Conservation (phyloP, 768 basidiomycete genomes). For the Tulasnella sp. region DNA sequence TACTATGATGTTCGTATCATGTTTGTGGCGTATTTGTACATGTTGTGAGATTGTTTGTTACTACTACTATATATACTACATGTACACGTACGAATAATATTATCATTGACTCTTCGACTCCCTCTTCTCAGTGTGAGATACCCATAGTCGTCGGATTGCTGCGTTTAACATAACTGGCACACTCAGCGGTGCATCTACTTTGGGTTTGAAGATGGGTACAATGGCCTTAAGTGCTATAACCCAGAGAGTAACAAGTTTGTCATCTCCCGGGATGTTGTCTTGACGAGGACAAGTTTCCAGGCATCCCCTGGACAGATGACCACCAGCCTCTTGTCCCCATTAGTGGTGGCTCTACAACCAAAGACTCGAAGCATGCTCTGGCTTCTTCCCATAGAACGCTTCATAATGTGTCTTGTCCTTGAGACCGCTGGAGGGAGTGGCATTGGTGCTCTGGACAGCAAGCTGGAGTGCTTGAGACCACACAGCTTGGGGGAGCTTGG, state of each 20-base stretch:
- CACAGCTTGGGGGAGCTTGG: background rate
- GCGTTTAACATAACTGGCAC: background rate
- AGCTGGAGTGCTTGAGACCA: conserved; percentile 1
- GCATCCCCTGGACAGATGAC: too few species aligned
- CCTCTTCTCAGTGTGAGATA: background rate
- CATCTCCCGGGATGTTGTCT: conserved; percentile 5
- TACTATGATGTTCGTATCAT: conserved; percentile 12
- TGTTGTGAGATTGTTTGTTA: background rate
- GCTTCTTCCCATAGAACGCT: background rate
- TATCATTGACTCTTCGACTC: background rate
- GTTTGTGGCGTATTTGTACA: background rate
- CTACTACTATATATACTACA: background rate
- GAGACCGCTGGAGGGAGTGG: background rate
- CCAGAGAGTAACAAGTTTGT: too few species aligned
- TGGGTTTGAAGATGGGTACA: background rate
- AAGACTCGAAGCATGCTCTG: background rate
- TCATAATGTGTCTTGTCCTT: background rate
- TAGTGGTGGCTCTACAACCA: background rate
- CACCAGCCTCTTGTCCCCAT: background rate
- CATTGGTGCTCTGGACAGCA: background rate
- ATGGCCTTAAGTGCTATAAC: background rate
- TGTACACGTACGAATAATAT: background rate
- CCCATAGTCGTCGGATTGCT: background rate
- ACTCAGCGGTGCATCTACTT: background rate
- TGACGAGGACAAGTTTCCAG: too few species aligned